These are phyloP conservation scores for Conticribra guillardii DNA, from an alignment of 108 stramenopile genomes.

Conservation along the genomic window DNA sequence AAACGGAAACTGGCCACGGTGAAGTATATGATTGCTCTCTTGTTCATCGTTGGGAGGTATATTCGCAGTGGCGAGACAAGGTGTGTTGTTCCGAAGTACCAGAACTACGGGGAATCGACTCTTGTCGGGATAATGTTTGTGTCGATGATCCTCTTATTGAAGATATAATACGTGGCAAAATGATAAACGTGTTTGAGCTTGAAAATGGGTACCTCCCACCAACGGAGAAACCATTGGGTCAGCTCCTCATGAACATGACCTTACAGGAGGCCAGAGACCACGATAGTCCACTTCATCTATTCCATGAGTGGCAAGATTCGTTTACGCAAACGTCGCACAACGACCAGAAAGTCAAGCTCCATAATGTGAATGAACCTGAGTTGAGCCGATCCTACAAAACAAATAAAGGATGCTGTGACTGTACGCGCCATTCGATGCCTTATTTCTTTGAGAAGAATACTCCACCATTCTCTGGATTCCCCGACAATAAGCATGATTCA, in stretches of 20 bases:
- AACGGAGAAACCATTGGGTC: conserved; percentile 16
- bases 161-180: conserved; percentile 38
- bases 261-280: conserved; percentile 38
- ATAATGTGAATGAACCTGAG: conserved; percentile 28
- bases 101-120: conserved; percentile 41
- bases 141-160: conserved; percentile 37
- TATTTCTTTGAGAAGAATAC: conserved; percentile 39
- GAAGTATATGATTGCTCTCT: conserved; percentile 47
- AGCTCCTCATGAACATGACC: conserved; percentile 39
- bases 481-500: conserved; percentile 79
- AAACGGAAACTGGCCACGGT: conserved; percentile 20
- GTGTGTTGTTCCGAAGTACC: conserved; percentile 44
- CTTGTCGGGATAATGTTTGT: conserved; percentile 28
- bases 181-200: conserved; percentile 35
- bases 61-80: conserved; percentile 38
- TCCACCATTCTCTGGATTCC: conserved; percentile 45
- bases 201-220: conserved; percentile 45
- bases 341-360: background rate
- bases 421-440: conserved; percentile 56
- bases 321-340: background rate
- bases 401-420: conserved; percentile 75
- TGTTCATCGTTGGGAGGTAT: conserved; percentile 41
- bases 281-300: conserved; percentile 36
- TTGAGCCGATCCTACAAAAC: conserved; percentile 32
- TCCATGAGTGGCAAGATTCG: conserved; percentile 36